Conservation (phyloP, 2,329 filamentous ascomycete species). For the Talaromyces amestolkiae region DNA sequence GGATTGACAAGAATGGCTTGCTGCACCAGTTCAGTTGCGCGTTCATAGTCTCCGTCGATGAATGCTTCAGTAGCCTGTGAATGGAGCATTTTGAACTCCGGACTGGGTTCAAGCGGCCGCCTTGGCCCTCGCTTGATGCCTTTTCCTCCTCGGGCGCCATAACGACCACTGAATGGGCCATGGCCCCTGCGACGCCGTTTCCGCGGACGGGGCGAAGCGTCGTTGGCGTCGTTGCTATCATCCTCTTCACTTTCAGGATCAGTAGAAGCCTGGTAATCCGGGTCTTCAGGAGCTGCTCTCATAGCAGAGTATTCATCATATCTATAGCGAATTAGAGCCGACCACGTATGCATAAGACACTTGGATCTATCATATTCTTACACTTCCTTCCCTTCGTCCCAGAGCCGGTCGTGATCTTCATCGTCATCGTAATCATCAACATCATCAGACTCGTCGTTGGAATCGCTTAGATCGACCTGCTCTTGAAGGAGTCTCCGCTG, state of each 20-base stretch:
- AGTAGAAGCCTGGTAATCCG: constrained; percentile 12
- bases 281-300: constrained; percentile 3
- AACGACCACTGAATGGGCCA: constrained; percentile 37
- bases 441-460: constrained; percentile 9
- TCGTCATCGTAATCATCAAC: constrained; percentile 6
- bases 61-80: constrained; percentile 50
- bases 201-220: constrained; percentile 27
- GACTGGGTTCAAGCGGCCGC: constrained; percentile 47
- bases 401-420: background rate
- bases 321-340: background rate
- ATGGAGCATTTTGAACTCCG: constrained; percentile 49
- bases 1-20: constrained; percentile 58
- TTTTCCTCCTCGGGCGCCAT: constrained; percentile 42
- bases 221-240: constrained; percentile 24
- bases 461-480: constrained; percentile 11
- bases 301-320: constrained; percentile 21
- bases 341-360: background rate
- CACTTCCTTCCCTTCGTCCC: background rate
- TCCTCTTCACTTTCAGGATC: constrained; percentile 26
- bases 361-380: background rate
- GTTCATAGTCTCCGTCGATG: constrained; percentile 48
- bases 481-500: constrained; percentile 17
- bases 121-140: constrained; percentile 48
- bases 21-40: constrained; percentile 43
- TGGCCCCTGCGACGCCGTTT: constrained; percentile 32